phyloP scores from a whole-genome alignment of 768 basidiomycete genomes.

The Psilocybe azurescens region DNA sequence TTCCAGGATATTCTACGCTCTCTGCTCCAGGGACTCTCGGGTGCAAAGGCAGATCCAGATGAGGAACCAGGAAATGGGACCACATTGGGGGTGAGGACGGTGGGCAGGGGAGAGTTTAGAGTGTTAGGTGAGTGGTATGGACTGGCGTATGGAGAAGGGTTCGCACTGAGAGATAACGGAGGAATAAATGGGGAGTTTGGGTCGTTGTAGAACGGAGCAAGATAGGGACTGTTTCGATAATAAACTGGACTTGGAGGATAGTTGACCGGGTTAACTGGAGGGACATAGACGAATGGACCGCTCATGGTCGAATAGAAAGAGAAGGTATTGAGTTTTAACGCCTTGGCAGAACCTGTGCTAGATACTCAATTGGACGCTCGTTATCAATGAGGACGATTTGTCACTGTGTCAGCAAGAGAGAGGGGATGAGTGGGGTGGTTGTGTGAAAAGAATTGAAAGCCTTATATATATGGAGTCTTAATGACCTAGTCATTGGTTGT shows the following conservation, averaged over 20 bases:
- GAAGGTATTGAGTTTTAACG: background rate
- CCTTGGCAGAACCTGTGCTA: background rate
- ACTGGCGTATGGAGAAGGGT: slow-evolving; percentile 38
- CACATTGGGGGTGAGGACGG: slow-evolving; percentile 19
- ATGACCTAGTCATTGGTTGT: background rate
- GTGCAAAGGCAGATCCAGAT: slow-evolving; percentile 27
- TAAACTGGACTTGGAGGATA: slow-evolving; percentile 24
- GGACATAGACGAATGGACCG: slow-evolving; percentile 47
- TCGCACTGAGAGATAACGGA: slow-evolving; percentile 31
- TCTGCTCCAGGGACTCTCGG: slow-evolving; percentile 18
- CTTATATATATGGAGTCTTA: background rate
- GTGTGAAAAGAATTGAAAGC: background rate
- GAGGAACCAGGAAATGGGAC: slow-evolving; percentile 32
- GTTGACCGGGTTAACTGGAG: slow-evolving; percentile 23
- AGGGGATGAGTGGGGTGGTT: background rate
- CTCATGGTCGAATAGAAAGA: slow-evolving; percentile 24
- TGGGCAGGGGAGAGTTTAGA: slow-evolving; percentile 15
- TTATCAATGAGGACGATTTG: no score
- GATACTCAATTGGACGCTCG: background rate
- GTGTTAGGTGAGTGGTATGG: slow-evolving; percentile 25
- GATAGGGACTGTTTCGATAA: slow-evolving; percentile 36
- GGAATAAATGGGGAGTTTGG: slow-evolving; percentile 50
- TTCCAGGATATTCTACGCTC: slow-evolving; percentile 52
- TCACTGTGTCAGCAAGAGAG: background rate
- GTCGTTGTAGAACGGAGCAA: slow-evolving; percentile 32